These are phyloP conservation scores for Dacryopinax spathularia DNA, from an alignment of 768 basidiomycete genomes.

Conservation along the genomic window DNA sequence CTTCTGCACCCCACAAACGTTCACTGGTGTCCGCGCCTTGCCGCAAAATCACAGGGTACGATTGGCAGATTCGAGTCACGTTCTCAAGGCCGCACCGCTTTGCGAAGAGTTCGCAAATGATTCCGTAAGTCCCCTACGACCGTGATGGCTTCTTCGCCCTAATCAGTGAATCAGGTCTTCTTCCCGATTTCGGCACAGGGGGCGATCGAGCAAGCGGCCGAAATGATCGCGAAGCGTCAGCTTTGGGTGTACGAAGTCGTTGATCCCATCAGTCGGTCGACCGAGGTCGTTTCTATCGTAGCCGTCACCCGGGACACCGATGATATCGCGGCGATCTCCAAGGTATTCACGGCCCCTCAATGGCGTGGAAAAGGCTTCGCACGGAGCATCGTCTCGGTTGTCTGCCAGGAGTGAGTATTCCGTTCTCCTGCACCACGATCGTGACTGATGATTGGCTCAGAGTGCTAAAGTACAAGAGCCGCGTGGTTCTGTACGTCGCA, in stretches of 20 bases:
- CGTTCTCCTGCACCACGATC: not conserved
- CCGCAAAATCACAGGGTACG: constrained; percentile 31
- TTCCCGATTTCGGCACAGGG: constrained; percentile 33
- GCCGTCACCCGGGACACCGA: constrained; percentile 48
- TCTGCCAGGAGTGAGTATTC: constrained; percentile 13
- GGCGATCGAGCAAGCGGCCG: constrained; percentile 38
- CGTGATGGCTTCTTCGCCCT: not conserved
- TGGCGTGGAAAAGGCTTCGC: constrained; percentile 47
- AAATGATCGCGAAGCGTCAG: constrained; percentile 33
- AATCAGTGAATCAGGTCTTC: constrained; percentile 31
- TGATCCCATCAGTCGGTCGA: not conserved
- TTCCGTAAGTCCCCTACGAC: constrained; percentile 33
- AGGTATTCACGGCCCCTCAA: constrained; percentile 46
- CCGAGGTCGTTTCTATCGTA: constrained; percentile 44
- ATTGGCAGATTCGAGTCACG: constrained; percentile 30
- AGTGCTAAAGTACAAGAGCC: constrained; percentile 34
- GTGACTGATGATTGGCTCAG: constrained; percentile 19
- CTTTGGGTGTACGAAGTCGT: constrained; percentile 50
- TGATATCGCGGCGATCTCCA: constrained; percentile 48
- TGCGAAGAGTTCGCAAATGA: constrained; percentile 44
- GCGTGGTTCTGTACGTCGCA: constrained; percentile 54
- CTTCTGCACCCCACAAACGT: constrained; percentile 37
- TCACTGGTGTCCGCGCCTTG: constrained; percentile 19
- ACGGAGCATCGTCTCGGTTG: constrained; percentile 40
- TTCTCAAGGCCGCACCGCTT: constrained; percentile 31